Conservation (phyloP, 1,139 yeast species). For the Geotrichum fermentans region DNA sequence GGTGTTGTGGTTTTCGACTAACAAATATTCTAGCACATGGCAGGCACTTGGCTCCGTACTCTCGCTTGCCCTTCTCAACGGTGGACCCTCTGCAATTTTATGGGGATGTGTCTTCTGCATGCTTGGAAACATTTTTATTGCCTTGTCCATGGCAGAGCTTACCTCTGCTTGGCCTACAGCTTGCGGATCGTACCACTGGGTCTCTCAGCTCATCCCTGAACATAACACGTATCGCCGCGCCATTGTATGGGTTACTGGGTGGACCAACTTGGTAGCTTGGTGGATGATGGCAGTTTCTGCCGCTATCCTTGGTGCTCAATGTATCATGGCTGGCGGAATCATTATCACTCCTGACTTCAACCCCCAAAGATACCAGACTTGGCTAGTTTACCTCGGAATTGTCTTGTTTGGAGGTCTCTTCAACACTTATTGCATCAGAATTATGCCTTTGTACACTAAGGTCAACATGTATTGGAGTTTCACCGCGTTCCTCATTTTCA, state of each 20-base stretch:
- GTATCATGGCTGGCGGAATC: conserved; percentile 21
- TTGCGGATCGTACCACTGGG: conserved; percentile 23
- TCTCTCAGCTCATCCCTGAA: conserved; percentile 20
- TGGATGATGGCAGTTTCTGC: conserved; percentile 23
- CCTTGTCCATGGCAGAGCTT: conserved; percentile 21
- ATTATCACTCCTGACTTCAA: conserved; percentile 12
- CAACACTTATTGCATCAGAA: conserved; percentile 19
- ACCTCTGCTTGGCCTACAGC: conserved; percentile 22
- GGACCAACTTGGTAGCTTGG: conserved; percentile 23
- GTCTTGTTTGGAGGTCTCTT: conserved; percentile 18
- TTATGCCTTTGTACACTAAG: conserved; percentile 20
- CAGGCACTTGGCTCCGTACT: conserved; percentile 23
- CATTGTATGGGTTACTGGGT: conserved; percentile 20
- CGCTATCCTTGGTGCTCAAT: conserved; percentile 20
- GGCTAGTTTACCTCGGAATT: conserved; percentile 19
- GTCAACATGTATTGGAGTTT: conserved; percentile 26
- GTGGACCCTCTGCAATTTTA: conserved; percentile 21
- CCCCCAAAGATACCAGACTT: conserved; percentile 20
- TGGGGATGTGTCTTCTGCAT: conserved; percentile 22
- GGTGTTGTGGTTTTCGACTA: not conserved
- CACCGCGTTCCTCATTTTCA: conserved; percentile 25
- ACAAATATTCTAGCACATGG: conserved; percentile 19
- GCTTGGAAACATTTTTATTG: conserved; percentile 19
- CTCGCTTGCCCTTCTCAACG: conserved; percentile 17
- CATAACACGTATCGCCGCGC: conserved; percentile 9